These are phyloP conservation scores for Miamiensis avidus DNA, from an alignment of 169 alveolate species.

Conservation along the genomic window DNA sequence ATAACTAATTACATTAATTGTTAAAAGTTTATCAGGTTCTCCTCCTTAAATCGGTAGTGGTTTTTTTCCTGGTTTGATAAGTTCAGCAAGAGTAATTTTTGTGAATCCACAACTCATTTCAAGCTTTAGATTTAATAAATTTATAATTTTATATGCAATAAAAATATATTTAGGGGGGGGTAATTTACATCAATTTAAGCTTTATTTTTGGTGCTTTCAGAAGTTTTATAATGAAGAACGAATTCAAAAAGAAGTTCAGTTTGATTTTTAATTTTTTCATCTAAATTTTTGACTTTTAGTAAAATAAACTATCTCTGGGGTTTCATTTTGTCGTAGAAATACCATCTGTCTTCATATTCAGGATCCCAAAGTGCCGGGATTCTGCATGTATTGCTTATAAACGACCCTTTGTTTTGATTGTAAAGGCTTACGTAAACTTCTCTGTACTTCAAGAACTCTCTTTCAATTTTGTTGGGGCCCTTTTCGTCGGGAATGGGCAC, in stretches of 20 bases:
- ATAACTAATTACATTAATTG: background rate
- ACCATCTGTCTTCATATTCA: conserved; percentile 29
- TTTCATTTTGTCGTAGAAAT: too few relatives aligned
- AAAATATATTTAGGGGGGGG: background rate
- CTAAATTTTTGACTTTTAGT: background rate
- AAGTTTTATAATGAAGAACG: background rate
- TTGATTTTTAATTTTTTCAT: background rate
- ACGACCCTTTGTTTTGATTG: background rate
- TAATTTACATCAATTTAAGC: background rate
- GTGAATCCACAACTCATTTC: background rate
- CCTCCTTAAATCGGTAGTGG: background rate
- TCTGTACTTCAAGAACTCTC: background rate
- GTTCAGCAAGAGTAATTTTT: background rate
- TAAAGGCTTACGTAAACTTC: conserved; percentile 6
- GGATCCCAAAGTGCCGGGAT: conserved; percentile 10
- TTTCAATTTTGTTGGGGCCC: background rate
- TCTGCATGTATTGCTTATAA: conserved; percentile 20
- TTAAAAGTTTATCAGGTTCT: background rate
- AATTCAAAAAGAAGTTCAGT: background rate
- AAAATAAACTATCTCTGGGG: background rate
- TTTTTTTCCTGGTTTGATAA: background rate
- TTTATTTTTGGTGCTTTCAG: background rate
- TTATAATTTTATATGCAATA: too few relatives aligned
- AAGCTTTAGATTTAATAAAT: background rate
- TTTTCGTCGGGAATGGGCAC: conserved; percentile 21